Conservation (phyloP, 2,329 filamentous ascomycete genomes). For the Colletotrichum aenigma region DNA sequence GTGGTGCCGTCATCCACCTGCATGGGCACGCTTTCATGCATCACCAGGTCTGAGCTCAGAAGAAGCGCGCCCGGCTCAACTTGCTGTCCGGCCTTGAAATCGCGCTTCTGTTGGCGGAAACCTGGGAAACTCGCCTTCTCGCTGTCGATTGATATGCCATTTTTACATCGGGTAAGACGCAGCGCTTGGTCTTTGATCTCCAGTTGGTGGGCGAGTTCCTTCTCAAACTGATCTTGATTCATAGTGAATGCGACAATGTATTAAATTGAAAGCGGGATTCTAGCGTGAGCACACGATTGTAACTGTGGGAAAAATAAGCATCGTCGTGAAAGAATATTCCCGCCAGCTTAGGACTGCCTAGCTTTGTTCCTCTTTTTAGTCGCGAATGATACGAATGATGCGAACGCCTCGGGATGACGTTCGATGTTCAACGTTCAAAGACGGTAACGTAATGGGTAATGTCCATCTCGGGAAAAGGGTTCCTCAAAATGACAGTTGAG, state of each 20-base stretch:
- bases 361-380: neutral
- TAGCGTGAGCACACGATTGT: neutral
- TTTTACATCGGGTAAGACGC: neutral
- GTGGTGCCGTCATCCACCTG: neutral
- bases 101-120: neutral
- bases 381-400: neutral
- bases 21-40: neutral
- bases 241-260: fast-evolving
- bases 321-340: neutral
- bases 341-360: neutral
- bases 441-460: neutral
- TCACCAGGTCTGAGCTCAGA: neutral
- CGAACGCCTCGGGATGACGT: neutral
- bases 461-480: neutral
- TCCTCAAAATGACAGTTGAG: neutral
- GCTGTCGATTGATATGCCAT: neutral
- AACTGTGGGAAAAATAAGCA: neutral
- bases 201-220: fast-evolving
- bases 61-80: neutral
- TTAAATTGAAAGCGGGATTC: fast-evolving
- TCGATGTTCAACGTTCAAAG: neutral
- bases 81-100: neutral
- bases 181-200: neutral
- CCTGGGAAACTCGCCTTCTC: neutral
- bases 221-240: neutral